Evolutionary conservation across 768 basidiomycete species (phyloP).

Genomic region (Rhodotorula taiwanensis): DNA sequence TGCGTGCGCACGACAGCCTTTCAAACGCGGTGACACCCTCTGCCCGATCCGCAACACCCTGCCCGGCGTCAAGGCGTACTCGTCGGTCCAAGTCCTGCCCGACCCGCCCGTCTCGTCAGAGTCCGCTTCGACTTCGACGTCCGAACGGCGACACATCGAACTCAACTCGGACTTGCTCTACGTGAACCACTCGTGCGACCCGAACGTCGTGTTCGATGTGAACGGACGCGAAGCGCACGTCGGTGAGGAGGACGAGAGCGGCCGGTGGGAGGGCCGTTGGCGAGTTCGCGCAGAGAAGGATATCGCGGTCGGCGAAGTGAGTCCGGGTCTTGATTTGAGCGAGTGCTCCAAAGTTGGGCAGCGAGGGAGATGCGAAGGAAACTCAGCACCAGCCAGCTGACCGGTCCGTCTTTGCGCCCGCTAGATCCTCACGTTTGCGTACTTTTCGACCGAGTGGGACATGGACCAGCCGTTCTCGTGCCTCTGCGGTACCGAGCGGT

Average conservation of each 20-base stretch:
- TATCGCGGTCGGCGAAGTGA: slow-evolving; percentile 42
- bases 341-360: no score
- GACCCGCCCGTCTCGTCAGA: slow-evolving; percentile 26
- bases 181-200: slow-evolving; percentile 54
- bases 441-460: slow-evolving; percentile 64
- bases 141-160: slow-evolving; percentile 48
- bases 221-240: slow-evolving; percentile 15
- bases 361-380: no score
- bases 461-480: slow-evolving; percentile 61
- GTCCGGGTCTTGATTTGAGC: no score
- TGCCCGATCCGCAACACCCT: slow-evolving; percentile 31
- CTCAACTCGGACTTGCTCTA: slow-evolving; percentile 59
- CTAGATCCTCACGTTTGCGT: slow-evolving; percentile 55
- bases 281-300: slow-evolving; percentile 50
- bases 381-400: no score
- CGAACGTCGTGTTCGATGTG: slow-evolving; percentile 56
- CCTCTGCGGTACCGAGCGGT: slow-evolving; percentile 48
- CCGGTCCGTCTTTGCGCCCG: no score
- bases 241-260: slow-evolving; percentile 37
- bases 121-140: background rate
- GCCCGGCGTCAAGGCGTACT: slow-evolving; percentile 32
- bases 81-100: slow-evolving; percentile 32
- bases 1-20: slow-evolving; percentile 9
- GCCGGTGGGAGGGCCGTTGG: slow-evolving; percentile 50
- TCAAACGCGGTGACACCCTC: slow-evolving; percentile 19